phyloP scores from a whole-genome alignment of 176 grass and related monocot genomes.

The Eleusine indica region DNA sequence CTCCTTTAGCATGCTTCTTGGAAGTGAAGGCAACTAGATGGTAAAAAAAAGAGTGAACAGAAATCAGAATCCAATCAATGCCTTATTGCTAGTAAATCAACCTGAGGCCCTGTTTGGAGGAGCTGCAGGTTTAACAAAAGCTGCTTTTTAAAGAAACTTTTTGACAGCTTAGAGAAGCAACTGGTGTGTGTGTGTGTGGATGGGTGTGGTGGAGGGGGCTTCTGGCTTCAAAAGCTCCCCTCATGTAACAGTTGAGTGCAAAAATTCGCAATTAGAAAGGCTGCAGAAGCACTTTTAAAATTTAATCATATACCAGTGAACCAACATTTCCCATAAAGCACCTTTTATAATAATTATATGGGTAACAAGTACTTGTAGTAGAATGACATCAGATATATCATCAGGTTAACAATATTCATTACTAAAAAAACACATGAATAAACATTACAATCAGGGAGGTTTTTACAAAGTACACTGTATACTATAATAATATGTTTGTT shows the following conservation, averaged over 20 bases:
- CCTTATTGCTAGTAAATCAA: constrained; percentile 14
- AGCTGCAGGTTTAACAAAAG: too few species aligned
- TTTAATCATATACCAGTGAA: constrained; percentile 11
- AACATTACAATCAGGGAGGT: neutral
- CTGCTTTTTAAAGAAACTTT: too few species aligned
- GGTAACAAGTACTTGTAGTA: neutral
- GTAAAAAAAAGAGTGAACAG: constrained; percentile 21
- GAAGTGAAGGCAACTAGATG: constrained; percentile 34
- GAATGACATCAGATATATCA: constrained; percentile 1
- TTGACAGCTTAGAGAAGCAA: too few species aligned
- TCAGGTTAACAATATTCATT: constrained; percentile 7
- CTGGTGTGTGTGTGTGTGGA: too few species aligned
- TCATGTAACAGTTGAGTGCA: neutral
- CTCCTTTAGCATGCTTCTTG: constrained; percentile 43
- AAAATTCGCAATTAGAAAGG: neutral
- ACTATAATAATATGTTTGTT: neutral
- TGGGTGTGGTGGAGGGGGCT: too few species aligned
- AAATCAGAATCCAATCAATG: constrained; percentile 24
- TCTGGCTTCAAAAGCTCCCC: too few species aligned
- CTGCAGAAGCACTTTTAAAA: neutral
- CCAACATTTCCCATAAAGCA: constrained; percentile 12
- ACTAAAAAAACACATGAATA: constrained; percentile 12
- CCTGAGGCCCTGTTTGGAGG: neutral
- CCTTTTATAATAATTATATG: constrained; percentile 18
- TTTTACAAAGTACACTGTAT: neutral